A percentile compares a stretch with the other conserved stretches of the same genome.
Evolutionary conservation across 106 monocot species (phyloP).

Genomic region (Dioscorea dumetorum): DNA sequence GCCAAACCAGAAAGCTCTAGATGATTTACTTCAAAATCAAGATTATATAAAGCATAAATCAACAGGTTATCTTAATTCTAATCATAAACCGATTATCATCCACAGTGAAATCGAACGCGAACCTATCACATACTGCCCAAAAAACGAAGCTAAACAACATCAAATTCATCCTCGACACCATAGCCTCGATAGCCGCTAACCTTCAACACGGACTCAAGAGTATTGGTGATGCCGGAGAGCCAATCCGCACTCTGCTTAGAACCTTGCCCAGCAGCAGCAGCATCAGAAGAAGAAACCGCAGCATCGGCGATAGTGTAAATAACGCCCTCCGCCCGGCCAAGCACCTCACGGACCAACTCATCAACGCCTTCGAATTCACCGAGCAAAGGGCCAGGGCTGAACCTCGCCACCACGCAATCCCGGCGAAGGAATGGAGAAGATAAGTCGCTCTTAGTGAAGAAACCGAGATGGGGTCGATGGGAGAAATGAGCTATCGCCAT

Average conservation of each 20-base stretch:
- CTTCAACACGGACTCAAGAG: conserved; percentile 76
- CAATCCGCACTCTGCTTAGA: conserved; percentile 62
- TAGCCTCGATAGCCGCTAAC: conserved; percentile 9
- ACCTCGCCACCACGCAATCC: neutral
- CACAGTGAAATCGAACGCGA: too few relatives aligned
- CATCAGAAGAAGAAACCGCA: conserved; percentile 23
- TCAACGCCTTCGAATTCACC: conserved; percentile 20
- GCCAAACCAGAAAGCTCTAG: too few relatives aligned
- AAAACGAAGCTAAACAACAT: too few relatives aligned
- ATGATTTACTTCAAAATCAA: too few relatives aligned
- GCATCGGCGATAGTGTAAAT: conserved; percentile 78
- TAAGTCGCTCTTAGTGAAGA: neutral
- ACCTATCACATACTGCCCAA: too few relatives aligned
- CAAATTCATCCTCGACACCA: too few relatives aligned
- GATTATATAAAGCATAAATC: too few relatives aligned
- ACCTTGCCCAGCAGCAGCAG: conserved; percentile 19
- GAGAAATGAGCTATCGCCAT: conserved; percentile 5
- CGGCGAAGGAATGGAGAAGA: conserved; percentile 3
- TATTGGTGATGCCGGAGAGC: conserved; percentile 70
- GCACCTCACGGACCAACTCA: conserved; percentile 13
- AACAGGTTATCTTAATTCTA: too few relatives aligned
- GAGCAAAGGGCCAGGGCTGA: conserved; percentile 10
- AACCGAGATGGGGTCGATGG: conserved; percentile 7
- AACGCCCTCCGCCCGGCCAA: conserved; percentile 38
- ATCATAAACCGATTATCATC: too few relatives aligned